Conservation (phyloP, 2,329 filamentous ascomycete genomes). For the Grosmannia penicillata region DNA sequence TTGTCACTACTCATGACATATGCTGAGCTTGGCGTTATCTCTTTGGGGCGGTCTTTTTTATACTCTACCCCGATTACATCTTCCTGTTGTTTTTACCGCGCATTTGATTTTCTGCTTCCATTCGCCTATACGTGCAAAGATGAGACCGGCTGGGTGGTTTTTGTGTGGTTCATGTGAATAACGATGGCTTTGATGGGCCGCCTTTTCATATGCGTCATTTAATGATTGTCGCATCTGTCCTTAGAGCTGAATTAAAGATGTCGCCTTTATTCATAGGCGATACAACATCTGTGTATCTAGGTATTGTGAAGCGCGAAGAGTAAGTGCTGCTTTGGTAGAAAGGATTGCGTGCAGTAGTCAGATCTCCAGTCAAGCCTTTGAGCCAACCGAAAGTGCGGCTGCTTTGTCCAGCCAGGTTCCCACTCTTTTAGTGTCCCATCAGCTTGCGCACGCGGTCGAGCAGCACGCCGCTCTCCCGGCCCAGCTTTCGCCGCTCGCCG, state of each 20-base stretch:
- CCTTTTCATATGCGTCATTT: background rate
- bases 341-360: too few relatives aligned
- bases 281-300: too few relatives aligned
- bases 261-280: too few relatives aligned
- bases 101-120: background rate
- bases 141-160: background rate
- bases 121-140: background rate
- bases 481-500: constrained; percentile 53
- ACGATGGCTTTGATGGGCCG: background rate
- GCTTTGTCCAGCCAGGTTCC: background rate
- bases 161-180: background rate
- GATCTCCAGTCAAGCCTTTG: too few relatives aligned
- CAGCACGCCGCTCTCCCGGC: constrained; percentile 63
- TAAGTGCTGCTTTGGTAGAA: too few relatives aligned
- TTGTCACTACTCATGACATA: background rate
- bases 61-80: background rate
- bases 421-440: constrained; percentile 28
- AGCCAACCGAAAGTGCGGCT: too few relatives aligned
- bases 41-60: constrained; percentile 1
- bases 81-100: background rate
- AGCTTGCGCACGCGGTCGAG: constrained; percentile 66
- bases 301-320: too few relatives aligned
- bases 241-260: too few relatives aligned
- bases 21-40: constrained; percentile 3
- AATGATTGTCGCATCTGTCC: too few relatives aligned